Evolutionary conservation across 2,329 filamentous ascomycete genomes (phyloP).

Genomic region (Samsoniella hepiali): DNA sequence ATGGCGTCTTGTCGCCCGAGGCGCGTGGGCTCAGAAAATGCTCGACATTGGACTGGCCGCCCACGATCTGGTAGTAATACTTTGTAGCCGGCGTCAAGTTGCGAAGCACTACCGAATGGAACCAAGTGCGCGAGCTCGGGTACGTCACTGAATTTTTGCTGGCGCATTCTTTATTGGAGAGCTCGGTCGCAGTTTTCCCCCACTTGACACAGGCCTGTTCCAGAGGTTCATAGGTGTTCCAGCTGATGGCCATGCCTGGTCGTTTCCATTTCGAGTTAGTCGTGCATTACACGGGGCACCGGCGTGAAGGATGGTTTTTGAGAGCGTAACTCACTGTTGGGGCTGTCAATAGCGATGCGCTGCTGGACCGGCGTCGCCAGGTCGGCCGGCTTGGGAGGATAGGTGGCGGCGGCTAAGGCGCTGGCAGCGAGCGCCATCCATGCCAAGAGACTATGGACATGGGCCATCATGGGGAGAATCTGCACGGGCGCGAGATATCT

Average conservation of each 20-base stretch:
- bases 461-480: not conserved
- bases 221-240: slow-evolving; percentile 53
- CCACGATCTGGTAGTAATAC: slow-evolving; percentile 57
- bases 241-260: slow-evolving; percentile 49
- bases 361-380: slow-evolving; percentile 53
- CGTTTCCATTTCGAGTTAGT: not conserved
- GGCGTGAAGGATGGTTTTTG: not conserved
- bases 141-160: slow-evolving; percentile 45
- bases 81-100: slow-evolving; percentile 48
- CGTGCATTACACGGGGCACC: not conserved
- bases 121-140: slow-evolving; percentile 50
- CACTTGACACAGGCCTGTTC: slow-evolving; percentile 48
- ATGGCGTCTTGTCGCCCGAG: slow-evolving; percentile 53
- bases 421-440: not conserved
- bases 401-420: not conserved
- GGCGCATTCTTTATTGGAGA: slow-evolving; percentile 43
- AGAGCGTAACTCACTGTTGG: slow-evolving; percentile 38
- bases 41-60: slow-evolving; percentile 53
- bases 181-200: slow-evolving; percentile 39
- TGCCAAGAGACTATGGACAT: not conserved
- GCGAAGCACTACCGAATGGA: slow-evolving; percentile 45
- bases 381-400: slow-evolving; percentile 44
- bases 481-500: not conserved
- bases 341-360: slow-evolving; percentile 49
- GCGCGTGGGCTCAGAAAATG: slow-evolving; percentile 41